phyloP scores from a whole-genome alignment of 768 basidiomycete species.

The Boletus bicolor region DNA sequence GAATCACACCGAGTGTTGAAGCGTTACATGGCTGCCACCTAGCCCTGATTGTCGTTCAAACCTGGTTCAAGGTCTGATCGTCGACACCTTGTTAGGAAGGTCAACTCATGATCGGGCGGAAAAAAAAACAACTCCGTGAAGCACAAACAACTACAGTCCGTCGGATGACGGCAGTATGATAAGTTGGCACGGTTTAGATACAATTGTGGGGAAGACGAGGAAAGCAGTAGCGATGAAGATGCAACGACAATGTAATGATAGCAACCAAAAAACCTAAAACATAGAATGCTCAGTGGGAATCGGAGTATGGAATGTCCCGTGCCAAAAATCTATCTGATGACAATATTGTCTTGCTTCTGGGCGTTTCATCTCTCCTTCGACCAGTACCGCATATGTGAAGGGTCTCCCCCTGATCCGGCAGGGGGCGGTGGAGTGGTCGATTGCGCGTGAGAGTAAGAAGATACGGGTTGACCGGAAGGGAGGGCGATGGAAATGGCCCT shows the following conservation, averaged over 20 bases:
- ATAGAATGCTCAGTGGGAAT: conserved; percentile 1
- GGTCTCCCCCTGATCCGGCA: conserved; percentile 24
- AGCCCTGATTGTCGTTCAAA: conserved; percentile 17
- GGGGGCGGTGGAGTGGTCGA: conserved; percentile 25
- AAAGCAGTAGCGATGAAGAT: conserved; percentile 8
- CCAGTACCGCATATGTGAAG: conserved; percentile 31
- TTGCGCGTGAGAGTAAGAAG: conserved; percentile 26
- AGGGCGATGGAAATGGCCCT: conserved; percentile 15
- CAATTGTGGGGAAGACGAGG: conserved; percentile 14
- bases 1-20: background rate
- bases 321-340: conserved; percentile 13
- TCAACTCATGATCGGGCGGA: conserved; percentile 2
- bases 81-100: conserved; percentile 20
- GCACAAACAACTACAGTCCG: background rate
- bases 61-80: conserved; percentile 8
- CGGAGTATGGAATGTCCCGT: conserved; percentile 11
- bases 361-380: conserved; percentile 17
- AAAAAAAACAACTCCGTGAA: conserved; percentile 22
- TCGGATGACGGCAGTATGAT: conserved; percentile 15
- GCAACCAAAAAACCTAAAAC: background rate
- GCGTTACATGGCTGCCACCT: background rate
- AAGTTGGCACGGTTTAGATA: conserved; percentile 9
- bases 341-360: conserved; percentile 7
- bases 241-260: conserved; percentile 11
- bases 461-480: conserved; percentile 23